These are phyloP conservation scores for Malbranchea zuffiana DNA, from an alignment of 2,329 filamentous ascomycete genomes.

Conservation along the genomic window DNA sequence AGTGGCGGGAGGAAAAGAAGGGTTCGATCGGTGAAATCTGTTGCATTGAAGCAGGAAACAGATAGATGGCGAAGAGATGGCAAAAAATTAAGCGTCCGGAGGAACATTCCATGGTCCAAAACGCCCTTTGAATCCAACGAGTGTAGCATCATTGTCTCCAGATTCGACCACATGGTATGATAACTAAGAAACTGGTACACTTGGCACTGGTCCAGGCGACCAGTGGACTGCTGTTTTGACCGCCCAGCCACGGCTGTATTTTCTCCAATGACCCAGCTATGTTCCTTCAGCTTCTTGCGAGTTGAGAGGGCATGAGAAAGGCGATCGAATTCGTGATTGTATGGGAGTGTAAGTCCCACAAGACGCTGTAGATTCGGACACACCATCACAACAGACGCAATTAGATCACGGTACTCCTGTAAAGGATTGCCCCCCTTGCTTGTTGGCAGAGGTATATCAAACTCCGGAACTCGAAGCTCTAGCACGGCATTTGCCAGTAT, in stretches of 20 bases:
- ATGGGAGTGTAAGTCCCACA: conserved; percentile 43
- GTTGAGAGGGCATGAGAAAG: conserved; percentile 47
- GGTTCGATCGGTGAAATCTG: conserved; percentile 46
- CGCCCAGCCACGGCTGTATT: conserved; percentile 31
- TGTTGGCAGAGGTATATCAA: conserved; percentile 31
- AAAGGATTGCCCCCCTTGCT: conserved; percentile 32
- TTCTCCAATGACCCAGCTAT: conserved; percentile 46
- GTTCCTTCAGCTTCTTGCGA: conserved; percentile 43
- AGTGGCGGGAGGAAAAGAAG: conserved; percentile 44
- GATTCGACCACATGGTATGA: conserved; percentile 41
- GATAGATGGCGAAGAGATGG: conserved; percentile 44
- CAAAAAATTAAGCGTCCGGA: conserved; percentile 43
- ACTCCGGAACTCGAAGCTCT: conserved; percentile 43
- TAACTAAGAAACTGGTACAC: conserved; percentile 43
- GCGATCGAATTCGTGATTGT: conserved; percentile 44
- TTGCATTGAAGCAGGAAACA: conserved; percentile 42
- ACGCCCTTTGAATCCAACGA: conserved; percentile 34
- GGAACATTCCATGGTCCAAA: conserved; percentile 45
- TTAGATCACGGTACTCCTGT: conserved; percentile 41
- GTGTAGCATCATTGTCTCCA: conserved; percentile 46
- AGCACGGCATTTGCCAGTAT: conserved; percentile 43
- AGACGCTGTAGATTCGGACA: conserved; percentile 48
- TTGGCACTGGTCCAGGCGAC: conserved; percentile 37
- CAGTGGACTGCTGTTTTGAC: conserved; percentile 24
- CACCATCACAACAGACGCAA: conserved; percentile 48